phyloP scores from a whole-genome alignment of 1,284 basidiomycete genomes.

The Apiotrichum laibachii region DNA sequence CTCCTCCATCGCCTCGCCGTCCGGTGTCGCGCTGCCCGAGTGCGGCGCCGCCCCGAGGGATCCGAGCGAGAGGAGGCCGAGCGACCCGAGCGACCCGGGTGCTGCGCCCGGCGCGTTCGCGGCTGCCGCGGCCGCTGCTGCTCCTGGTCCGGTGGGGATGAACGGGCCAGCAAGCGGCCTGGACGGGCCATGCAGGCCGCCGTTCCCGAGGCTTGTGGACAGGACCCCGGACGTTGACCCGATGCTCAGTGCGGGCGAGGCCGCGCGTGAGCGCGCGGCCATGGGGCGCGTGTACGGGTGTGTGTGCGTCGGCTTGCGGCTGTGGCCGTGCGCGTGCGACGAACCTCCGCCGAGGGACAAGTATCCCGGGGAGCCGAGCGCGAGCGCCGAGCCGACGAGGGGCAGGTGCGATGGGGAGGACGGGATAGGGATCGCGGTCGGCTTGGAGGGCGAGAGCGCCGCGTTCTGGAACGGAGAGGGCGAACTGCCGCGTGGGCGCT shows the following conservation, averaged over 20 bases:
- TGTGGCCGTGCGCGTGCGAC: slow-evolving; percentile 7
- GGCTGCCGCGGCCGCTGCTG: slow-evolving; percentile 17
- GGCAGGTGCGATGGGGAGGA: slow-evolving; percentile 39
- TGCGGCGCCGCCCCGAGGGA: too few species aligned
- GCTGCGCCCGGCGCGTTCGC: slow-evolving; percentile 17
- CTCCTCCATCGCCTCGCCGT: background rate
- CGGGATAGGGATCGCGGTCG: slow-evolving; percentile 37
- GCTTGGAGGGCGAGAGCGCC: slow-evolving; percentile 37
- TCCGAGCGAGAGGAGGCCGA: slow-evolving; percentile 39
- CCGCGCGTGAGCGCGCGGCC: slow-evolving; percentile 38
- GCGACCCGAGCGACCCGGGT: slow-evolving; percentile 31
- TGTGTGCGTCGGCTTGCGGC: background rate
- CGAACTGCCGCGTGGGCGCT: slow-evolving; percentile 43
- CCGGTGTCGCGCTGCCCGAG: too few species aligned
- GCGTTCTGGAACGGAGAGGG: slow-evolving; percentile 33
- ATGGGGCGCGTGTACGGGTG: slow-evolving; percentile 43
- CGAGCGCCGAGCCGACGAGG: slow-evolving; percentile 28
- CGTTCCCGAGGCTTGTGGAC: slow-evolving; percentile 28
- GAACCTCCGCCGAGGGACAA: background rate
- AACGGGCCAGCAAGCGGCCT: slow-evolving; percentile 29
- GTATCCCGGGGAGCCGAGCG: slow-evolving; percentile 17
- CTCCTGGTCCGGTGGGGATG: slow-evolving; percentile 26
- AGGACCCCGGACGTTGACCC: slow-evolving; percentile 38
- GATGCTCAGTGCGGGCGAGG: slow-evolving; percentile 43
- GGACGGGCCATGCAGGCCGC: slow-evolving; percentile 12